Percentiles rank a stretch among this genome's conserved stretches.
phyloP scores from a whole-genome alignment of 768 basidiomycete species.

The Suillus brevipes region DNA sequence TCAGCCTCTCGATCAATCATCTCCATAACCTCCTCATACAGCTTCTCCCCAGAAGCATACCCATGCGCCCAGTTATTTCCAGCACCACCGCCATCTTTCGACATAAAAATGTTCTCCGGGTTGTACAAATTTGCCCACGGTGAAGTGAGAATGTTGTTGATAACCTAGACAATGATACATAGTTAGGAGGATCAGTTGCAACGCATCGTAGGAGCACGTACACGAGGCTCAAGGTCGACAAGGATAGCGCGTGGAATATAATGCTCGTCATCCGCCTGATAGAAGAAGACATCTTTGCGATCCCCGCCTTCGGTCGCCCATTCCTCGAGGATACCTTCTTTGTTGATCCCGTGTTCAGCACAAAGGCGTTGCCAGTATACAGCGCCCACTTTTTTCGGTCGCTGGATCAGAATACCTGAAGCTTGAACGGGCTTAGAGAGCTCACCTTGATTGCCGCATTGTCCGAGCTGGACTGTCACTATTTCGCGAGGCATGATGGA shows the following conservation, averaged over 20 bases:
- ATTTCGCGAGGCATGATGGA: conserved; percentile 76
- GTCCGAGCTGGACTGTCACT: conserved; percentile 82
- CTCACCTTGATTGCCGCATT: conserved; percentile 92
- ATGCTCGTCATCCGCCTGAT: conserved; percentile 99
- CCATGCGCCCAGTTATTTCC: conserved; percentile 99
- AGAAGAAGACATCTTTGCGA: conserved; percentile 99
- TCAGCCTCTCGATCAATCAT: conserved; percentile 99
- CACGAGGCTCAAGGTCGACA: conserved; percentile 94
- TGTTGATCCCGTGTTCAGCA: conserved; percentile 96
- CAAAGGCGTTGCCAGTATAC: conserved; percentile 99
- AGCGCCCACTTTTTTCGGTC: conserved; percentile 71
- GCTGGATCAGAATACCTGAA: conserved; percentile 12
- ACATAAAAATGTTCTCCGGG: conserved; percentile 95
- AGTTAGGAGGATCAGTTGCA: background rate
- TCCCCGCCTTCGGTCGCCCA: conserved; percentile 96
- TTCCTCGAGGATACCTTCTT: conserved; percentile 93
- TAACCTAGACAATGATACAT: conserved; percentile 60
- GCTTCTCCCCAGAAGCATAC: conserved; percentile 82
- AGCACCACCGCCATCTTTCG: conserved; percentile 97
- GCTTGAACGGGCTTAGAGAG: conserved; percentile 13
- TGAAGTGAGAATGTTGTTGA: conserved; percentile 90
- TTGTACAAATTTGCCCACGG: conserved; percentile 91
- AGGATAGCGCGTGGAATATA: conserved; percentile 97
- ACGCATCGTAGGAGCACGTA: conserved; percentile 40
- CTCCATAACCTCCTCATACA: conserved; percentile 97